Conservation (phyloP, 192 early-diverging fungal species). For the Funneliformis mosseae region DNA sequence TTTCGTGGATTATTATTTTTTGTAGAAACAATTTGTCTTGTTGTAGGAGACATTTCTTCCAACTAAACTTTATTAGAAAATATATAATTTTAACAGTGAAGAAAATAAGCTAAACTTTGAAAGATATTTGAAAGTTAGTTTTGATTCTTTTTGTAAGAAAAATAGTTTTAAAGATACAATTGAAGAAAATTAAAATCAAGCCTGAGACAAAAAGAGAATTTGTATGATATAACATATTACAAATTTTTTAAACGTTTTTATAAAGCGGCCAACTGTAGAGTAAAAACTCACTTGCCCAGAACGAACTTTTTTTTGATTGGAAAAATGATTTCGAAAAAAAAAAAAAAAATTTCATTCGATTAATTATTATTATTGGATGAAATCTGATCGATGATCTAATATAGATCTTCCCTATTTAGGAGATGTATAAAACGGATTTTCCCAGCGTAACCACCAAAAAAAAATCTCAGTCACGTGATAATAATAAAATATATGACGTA, state of each 20-base stretch:
- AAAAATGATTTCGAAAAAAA: too few species aligned
- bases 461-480: too few species aligned
- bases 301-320: too few species aligned
- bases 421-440: too few species aligned
- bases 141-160: neutral
- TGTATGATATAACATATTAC: neutral
- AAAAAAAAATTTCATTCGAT: too few species aligned
- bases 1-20: neutral
- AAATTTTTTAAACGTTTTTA: neutral
- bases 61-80: neutral
- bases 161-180: neutral
- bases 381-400: too few species aligned
- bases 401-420: too few species aligned
- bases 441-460: too few species aligned
- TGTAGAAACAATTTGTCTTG: neutral
- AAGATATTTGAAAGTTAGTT: neutral
- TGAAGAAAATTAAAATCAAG: constrained; percentile 1
- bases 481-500: too few species aligned
- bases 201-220: neutral
- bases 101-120: neutral
- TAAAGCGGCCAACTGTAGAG: neutral
- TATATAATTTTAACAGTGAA: neutral
- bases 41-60: neutral
- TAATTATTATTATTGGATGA: too few species aligned
- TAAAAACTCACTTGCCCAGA: neutral